These are phyloP conservation scores for Diaporthe citriasiana DNA, from an alignment of 2,329 filamentous ascomycete genomes.

Conservation along the genomic window DNA sequence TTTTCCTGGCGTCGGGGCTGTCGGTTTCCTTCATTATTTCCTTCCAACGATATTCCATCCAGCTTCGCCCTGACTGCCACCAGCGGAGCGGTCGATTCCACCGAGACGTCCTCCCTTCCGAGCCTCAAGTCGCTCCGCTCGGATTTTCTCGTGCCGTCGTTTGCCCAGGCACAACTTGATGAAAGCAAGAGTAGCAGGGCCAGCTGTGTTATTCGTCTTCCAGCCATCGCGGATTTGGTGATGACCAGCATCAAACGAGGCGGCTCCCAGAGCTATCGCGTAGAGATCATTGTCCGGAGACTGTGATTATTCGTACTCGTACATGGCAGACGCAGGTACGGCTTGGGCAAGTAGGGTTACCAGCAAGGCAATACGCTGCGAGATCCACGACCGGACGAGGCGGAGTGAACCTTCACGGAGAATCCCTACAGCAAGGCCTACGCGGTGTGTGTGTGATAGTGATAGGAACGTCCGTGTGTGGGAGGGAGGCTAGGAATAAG, in stretches of 20 bases:
- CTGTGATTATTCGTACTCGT: not conserved
- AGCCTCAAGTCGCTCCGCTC: slow-evolving; percentile 24
- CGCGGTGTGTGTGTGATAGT: slow-evolving; percentile 16
- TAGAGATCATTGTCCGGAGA: slow-evolving; percentile 21
- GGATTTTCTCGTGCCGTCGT: slow-evolving; percentile 32
- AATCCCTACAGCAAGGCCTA: slow-evolving; percentile 16
- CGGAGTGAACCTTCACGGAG: slow-evolving; percentile 10
- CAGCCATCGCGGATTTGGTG: slow-evolving; percentile 43
- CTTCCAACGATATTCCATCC: not conserved
- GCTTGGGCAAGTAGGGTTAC: not conserved
- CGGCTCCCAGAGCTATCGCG: slow-evolving; percentile 32
- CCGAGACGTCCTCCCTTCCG: not conserved
- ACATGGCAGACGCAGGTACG: not conserved
- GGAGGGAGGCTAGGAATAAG: not conserved
- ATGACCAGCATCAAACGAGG: slow-evolving; percentile 40
- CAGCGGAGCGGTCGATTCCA: not conserved
- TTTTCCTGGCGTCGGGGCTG: not conserved
- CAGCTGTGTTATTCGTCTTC: slow-evolving; percentile 43
- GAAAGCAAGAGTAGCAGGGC: slow-evolving; percentile 46
- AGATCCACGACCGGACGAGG: slow-evolving; percentile 21
- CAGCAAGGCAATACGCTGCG: slow-evolving; percentile 14
- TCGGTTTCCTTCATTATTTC: not conserved
- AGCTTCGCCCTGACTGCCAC: not conserved
- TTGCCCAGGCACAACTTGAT: slow-evolving; percentile 47
- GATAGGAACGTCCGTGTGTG: slow-evolving; percentile 1